Evolutionary conservation across 1,139 yeast species (phyloP).

Genomic region (Hyphopichia buzzinii): DNA sequence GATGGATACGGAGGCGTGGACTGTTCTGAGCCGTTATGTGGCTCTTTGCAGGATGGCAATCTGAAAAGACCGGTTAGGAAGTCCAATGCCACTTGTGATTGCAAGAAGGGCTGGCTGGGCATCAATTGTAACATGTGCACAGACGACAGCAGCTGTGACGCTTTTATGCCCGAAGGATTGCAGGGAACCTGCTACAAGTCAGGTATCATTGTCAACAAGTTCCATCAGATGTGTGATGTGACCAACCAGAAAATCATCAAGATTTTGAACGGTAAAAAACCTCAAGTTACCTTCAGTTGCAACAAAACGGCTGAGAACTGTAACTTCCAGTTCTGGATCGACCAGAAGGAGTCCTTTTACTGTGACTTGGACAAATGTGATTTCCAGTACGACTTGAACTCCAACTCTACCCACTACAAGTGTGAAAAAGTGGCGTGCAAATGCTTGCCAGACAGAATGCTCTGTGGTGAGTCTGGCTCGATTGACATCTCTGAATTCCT

Average conservation of each 20-base stretch:
- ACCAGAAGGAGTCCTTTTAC: slow-evolving; percentile 80
- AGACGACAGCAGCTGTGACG: slow-evolving; percentile 70
- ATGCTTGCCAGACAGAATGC: slow-evolving; percentile 88
- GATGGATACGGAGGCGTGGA: slow-evolving; percentile 94
- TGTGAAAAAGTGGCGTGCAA: slow-evolving; percentile 78
- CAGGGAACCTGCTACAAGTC: slow-evolving; percentile 86
- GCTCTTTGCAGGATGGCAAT: slow-evolving; percentile 67
- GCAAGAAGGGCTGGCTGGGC: slow-evolving; percentile 89
- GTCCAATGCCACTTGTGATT: slow-evolving; percentile 54
- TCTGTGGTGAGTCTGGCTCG: slow-evolving; percentile 92
- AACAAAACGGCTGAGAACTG: slow-evolving; percentile 64
- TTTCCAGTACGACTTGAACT: slow-evolving; percentile 60
- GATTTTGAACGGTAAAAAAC: slow-evolving; percentile 74
- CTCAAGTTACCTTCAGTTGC: slow-evolving; percentile 92
- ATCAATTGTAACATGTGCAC: slow-evolving; percentile 88
- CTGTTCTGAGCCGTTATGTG: slow-evolving; percentile 88
- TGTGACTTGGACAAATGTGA: slow-evolving; percentile 77
- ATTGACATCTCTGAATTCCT: slow-evolving; percentile 92
- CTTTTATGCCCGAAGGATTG: slow-evolving; percentile 84
- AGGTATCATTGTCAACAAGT: slow-evolving; percentile 79
- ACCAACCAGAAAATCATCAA: slow-evolving; percentile 83
- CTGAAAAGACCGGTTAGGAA: slow-evolving; percentile 60
- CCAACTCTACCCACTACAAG: slow-evolving; percentile 70
- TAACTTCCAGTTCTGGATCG: slow-evolving; percentile 96
- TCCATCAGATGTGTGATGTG: slow-evolving; percentile 92